Evolutionary conservation across 352 stramenopile species (phyloP).

Genomic region (Pythium utonaiense): DNA sequence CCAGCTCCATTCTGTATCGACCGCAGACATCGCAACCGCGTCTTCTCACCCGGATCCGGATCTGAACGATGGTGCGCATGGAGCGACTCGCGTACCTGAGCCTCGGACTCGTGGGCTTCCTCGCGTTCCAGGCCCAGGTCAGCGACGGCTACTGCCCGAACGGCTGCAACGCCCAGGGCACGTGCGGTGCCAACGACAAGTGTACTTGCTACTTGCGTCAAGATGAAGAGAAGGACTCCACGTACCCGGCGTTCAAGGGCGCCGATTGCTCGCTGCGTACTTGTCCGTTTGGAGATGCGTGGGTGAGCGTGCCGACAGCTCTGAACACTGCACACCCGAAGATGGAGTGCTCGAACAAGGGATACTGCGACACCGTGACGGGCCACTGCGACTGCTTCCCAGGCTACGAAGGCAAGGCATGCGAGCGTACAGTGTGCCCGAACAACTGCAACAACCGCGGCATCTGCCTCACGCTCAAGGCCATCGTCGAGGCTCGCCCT

Average conservation of each 20-base stretch:
- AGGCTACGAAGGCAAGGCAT: conserved; percentile 90
- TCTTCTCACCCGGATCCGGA: neutral
- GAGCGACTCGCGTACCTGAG: conserved; percentile 39
- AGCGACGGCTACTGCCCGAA: conserved; percentile 72
- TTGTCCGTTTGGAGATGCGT: conserved; percentile 68
- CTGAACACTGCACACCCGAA: conserved; percentile 74
- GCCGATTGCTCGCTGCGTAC: conserved; percentile 79
- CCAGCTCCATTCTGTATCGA: neutral
- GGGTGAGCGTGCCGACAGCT: conserved; percentile 51
- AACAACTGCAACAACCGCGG: conserved; percentile 93
- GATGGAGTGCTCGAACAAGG: conserved; percentile 93
- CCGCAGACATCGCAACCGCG: neutral
- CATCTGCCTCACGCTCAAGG: conserved; percentile 90
- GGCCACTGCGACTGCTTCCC: conserved; percentile 90
- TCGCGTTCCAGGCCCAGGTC: conserved; percentile 28
- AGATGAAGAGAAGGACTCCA: conserved; percentile 35
- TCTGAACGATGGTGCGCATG: conserved; percentile 35
- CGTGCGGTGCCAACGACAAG: conserved; percentile 87
- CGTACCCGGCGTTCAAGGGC: conserved; percentile 62
- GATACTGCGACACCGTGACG: conserved; percentile 87
- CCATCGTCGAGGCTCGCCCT: conserved; percentile 56
- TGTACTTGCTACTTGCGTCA: conserved; percentile 90
- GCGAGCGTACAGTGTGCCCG: conserved; percentile 91
- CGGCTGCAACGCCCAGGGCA: conserved; percentile 83
- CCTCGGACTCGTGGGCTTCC: conserved; percentile 30